Percentiles rank a stretch among this genome's conserved stretches.
These are phyloP conservation scores for Thuidium tamariscinum DNA, from an alignment of 225 moss, liverwort and hornwort species.

Conservation along the genomic window DNA sequence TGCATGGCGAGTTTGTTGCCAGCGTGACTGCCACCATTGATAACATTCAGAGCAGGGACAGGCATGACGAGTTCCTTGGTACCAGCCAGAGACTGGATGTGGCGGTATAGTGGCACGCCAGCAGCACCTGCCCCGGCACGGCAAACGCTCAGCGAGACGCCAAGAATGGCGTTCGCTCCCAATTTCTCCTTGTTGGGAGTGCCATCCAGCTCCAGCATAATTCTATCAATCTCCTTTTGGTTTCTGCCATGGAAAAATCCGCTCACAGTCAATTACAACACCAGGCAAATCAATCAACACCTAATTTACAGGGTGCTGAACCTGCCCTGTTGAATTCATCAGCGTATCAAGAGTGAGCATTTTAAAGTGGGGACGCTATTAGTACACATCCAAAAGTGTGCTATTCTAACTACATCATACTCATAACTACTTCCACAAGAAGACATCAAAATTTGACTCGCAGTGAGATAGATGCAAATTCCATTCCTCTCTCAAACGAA, in stretches of 20 bases:
- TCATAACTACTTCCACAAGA: neutral
- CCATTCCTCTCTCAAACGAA: neutral
- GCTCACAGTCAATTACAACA: neutral
- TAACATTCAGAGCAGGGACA: slow-evolving; percentile 51
- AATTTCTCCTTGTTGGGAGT: slow-evolving; percentile 44
- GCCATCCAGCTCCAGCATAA: slow-evolving; percentile 52
- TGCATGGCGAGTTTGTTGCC: slow-evolving; percentile 61
- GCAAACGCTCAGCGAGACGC: slow-evolving; percentile 40
- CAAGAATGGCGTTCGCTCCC: slow-evolving; percentile 49
- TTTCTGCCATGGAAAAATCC: slow-evolving; percentile 6
- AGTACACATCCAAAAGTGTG: neutral
- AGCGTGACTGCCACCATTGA: slow-evolving; percentile 49
- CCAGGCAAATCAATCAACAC: neutral
- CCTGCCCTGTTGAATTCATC: neutral
- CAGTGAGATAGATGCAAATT: no score
- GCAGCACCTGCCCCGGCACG: slow-evolving; percentile 44
- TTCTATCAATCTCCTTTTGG: slow-evolving; percentile 37
- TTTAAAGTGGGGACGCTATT: neutral
- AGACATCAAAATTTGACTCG: neutral
- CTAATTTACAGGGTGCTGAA: neutral
- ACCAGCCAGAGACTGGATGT: slow-evolving; percentile 30
- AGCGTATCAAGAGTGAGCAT: neutral
- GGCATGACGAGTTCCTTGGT: slow-evolving; percentile 57
- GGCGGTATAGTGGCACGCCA: slow-evolving; percentile 39
- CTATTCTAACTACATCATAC: neutral